phyloP scores from a whole-genome alignment of 2,329 filamentous ascomycete species.

The Aspergillus alliaceus region DNA sequence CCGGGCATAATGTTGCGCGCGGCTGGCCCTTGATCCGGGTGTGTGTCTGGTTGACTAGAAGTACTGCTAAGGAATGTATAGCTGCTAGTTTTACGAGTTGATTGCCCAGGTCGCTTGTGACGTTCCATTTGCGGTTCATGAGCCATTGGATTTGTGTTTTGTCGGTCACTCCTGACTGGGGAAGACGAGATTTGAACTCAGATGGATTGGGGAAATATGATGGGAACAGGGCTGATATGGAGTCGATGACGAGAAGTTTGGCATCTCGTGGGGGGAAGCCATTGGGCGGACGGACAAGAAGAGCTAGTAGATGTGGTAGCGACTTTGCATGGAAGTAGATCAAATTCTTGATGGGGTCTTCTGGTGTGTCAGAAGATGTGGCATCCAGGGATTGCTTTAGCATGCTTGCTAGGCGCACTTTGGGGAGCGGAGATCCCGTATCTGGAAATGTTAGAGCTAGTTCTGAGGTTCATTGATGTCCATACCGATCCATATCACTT shows the following conservation, averaged over 20 bases:
- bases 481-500: conserved; percentile 82
- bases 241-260: conserved; percentile 73
- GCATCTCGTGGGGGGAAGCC: conserved; percentile 63
- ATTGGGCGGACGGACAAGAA: conserved; percentile 67
- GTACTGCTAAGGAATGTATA: conserved; percentile 68
- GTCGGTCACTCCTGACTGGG: conserved; percentile 33
- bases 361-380: conserved; percentile 7
- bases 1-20: conserved; percentile 68
- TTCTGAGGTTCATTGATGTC: conserved; percentile 19
- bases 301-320: conserved; percentile 67
- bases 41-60: conserved; percentile 76
- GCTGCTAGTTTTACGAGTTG: conserved; percentile 70
- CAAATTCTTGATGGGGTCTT: conserved; percentile 52
- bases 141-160: conserved; percentile 43
- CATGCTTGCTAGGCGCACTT: conserved; percentile 50
- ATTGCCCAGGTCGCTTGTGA: conserved; percentile 66
- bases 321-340: conserved; percentile 63
- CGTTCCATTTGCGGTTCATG: conserved; percentile 48
- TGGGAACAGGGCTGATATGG: conserved; percentile 73
- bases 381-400: conserved; percentile 26
- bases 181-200: conserved; percentile 31
- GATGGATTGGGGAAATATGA: conserved; percentile 68
- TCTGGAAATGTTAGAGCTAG: conserved; percentile 36
- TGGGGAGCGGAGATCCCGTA: conserved; percentile 51
- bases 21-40: conserved; percentile 73